These are phyloP conservation scores for Backusella liffmaniae DNA, from an alignment of 192 early-diverging fungal genomes.

Conservation along the genomic window DNA sequence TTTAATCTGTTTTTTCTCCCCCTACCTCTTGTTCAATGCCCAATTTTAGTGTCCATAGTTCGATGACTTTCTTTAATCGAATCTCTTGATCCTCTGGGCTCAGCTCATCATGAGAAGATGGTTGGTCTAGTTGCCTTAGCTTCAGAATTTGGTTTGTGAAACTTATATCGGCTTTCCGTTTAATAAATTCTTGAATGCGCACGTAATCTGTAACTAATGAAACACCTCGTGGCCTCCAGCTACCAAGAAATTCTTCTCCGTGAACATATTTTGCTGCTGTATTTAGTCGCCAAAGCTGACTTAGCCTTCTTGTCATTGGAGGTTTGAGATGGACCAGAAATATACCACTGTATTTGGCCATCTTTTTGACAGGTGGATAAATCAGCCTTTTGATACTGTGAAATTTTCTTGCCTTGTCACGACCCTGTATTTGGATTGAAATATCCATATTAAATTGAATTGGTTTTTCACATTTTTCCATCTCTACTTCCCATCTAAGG, in stretches of 20 bases:
- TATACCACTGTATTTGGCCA: slow-evolving; percentile 53
- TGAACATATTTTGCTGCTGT: slow-evolving; percentile 71
- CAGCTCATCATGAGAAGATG: background rate
- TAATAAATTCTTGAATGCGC: slow-evolving; percentile 27
- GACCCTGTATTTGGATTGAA: slow-evolving; percentile 58
- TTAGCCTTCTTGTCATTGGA: slow-evolving; percentile 45
- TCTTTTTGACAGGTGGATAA: slow-evolving; percentile 32
- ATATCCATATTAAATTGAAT: slow-evolving; percentile 61
- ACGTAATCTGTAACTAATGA: slow-evolving; percentile 58
- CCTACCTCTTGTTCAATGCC: slow-evolving; percentile 36
- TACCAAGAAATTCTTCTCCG: slow-evolving; percentile 65
- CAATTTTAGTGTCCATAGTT: slow-evolving; percentile 30
- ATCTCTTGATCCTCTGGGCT: background rate
- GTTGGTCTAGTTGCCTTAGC: background rate
- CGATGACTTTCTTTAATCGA: slow-evolving; percentile 16
- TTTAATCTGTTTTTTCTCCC: background rate
- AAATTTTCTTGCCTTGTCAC: slow-evolving; percentile 48
- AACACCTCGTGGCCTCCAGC: slow-evolving; percentile 72
- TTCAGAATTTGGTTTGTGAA: slow-evolving; percentile 41
- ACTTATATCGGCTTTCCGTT: slow-evolving; percentile 35
- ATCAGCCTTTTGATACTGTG: slow-evolving; percentile 46
- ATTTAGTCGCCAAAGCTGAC: slow-evolving; percentile 69
- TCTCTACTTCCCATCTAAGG: slow-evolving; percentile 54
- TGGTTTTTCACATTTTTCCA: slow-evolving; percentile 56
- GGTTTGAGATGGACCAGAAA: slow-evolving; percentile 65